Conservation (phyloP, 176 grass and related monocot species). For the Sorghum bicolor region Sorghum_bicolor_NCBIv3 NC_012876.2:61529001-61529500, state of each 20-base stretch:
- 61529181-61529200: not conserved
- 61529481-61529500: slow-evolving; percentile 38
- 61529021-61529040: not conserved
- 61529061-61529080: not conserved
- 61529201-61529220: no score
- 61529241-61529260: not conserved
- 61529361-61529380: slow-evolving; percentile 33
- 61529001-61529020: not conserved
- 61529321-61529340: slow-evolving; percentile 50
- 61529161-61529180: not conserved
- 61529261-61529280: slow-evolving; percentile 17
- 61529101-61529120: slow-evolving; percentile 12
- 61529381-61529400: slow-evolving; percentile 52
- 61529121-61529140: not conserved
- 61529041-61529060: not conserved
- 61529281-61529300: slow-evolving; percentile 60
- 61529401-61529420: slow-evolving; percentile 49
- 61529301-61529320: slow-evolving; percentile 56
- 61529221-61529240: no score
- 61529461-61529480: slow-evolving; percentile 55
- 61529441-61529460: slow-evolving; percentile 36
- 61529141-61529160: not conserved
- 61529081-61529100: not conserved
- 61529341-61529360: slow-evolving; percentile 47
- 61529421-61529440: slow-evolving; percentile 30